phyloP scores from a whole-genome alignment of 106 monocot species.

The Acanthochlamys bracteata region DNA sequence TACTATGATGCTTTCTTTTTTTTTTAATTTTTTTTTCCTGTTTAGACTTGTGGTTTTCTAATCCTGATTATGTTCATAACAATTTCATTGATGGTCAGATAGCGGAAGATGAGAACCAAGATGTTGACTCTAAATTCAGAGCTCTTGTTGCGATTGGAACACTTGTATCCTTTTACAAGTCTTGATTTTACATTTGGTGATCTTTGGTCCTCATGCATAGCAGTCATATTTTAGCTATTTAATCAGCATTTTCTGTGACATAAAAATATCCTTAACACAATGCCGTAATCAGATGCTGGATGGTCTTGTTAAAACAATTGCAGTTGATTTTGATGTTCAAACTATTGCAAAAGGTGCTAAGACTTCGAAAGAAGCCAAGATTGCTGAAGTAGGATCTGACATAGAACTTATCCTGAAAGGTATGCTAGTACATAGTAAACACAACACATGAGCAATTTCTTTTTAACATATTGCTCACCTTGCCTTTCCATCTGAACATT shows the following conservation, averaged over 20 bases:
- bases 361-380: slow-evolving; percentile 22
- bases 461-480: neutral
- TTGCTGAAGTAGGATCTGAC: slow-evolving; percentile 40
- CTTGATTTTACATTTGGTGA: neutral
- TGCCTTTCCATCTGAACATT: neutral
- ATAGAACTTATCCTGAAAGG: slow-evolving; percentile 15
- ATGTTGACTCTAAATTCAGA: slow-evolving; percentile 69
- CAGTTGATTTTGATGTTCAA: slow-evolving; percentile 41
- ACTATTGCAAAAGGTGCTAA: slow-evolving; percentile 23
- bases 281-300: slow-evolving; percentile 23
- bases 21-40: neutral
- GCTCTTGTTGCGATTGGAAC: slow-evolving; percentile 87
- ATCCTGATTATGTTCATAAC: neutral
- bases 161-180: slow-evolving; percentile 75
- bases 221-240: neutral
- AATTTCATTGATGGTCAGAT: slow-evolving; percentile 33
- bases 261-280: neutral
- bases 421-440: neutral
- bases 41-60: neutral
- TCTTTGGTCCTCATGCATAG: neutral
- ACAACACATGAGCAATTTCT: neutral
- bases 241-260: neutral
- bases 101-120: slow-evolving; percentile 71
- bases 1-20: neutral
- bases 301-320: slow-evolving; percentile 36